Base-by-base conservation (phyloP, 1,284 basidiomycete genomes). In the Ustilago lituana region DNA sequence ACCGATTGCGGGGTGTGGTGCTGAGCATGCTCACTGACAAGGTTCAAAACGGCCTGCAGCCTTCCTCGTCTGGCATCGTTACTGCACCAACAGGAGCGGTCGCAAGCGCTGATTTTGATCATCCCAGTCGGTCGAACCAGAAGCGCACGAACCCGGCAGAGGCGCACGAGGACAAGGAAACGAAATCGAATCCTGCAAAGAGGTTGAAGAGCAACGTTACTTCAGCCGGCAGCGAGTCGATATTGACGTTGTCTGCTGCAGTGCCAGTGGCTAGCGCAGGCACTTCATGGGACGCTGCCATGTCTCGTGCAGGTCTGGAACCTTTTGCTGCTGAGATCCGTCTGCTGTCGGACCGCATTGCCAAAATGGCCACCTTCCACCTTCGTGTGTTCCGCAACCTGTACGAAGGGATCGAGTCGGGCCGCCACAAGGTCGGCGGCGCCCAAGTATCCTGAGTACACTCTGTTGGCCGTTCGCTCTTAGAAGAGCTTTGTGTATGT, bases 321-420 rank as follows among this genome's bases (percentile, higher is more conserved):
- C 70, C 73, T 0, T 72, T 77, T 20, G 50, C 60, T 0, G 70
- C 70, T 32, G 75, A 77, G 53, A 71, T 77, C 24, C 38, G 62
- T 6, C 48, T 77, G 48, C 59, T 77, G 0, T 71, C 61, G 22
- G 75, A 77, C 11, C 58, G 75, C 12, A 67, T 75, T 27, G 56
- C 62, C 26, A 77, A 76, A 32, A 66, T 77, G 24, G 73, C 69
- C n/a, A 57, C 50, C 19, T 77, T 77, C 58, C 75, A 77, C 32
- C 54, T 75, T 39, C 49, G 73, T 11, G 73, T 77, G 15, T 74
- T 73, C 48, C 53, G 73, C 27, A 67, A 67, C 31, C 36, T 75
- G 44, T 77, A 77, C 46, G 73, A 77, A 38, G 46, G 50, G 11
- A 58, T 64, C 24, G 50, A 64, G 50, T 38, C 40, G 14, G 49